A percentile compares a stretch with the other conserved stretches of the same genome.
These are phyloP conservation scores for Russula sp. DNA, from an alignment of 768 basidiomycete genomes.

Conservation along the genomic window DNA sequence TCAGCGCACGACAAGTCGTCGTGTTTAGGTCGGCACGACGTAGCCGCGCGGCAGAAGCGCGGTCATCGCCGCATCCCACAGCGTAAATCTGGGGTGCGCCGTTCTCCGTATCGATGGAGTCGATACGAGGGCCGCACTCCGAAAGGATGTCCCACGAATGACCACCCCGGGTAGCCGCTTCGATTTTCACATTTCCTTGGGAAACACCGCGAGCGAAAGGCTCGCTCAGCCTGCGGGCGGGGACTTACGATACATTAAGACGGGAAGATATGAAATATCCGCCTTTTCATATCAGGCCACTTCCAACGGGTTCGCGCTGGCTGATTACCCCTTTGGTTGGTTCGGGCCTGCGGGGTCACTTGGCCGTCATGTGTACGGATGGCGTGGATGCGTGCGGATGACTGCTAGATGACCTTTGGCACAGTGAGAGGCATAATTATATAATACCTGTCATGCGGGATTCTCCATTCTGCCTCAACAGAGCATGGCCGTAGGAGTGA, in stretches of 20 bases:
- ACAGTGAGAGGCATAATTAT: not conserved
- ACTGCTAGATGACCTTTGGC: not conserved
- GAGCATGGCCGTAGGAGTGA: not conserved
- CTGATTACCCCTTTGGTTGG: conserved; percentile 9
- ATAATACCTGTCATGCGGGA: conserved; percentile 2
- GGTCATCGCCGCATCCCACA: conserved; percentile 6
- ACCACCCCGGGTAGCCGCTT: not conserved
- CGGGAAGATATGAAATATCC: conserved; percentile 2
- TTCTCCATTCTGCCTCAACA: conserved; percentile 3
- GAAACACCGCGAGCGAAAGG: not conserved
- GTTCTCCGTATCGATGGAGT: not conserved
- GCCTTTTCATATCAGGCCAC: conserved; percentile 1
- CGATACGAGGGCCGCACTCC: not conserved
- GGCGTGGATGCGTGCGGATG: conserved; percentile 2
- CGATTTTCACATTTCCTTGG: not conserved
- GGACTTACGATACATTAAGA: conserved; percentile 8
- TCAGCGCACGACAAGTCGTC: not conserved
- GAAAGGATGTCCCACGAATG: not conserved
- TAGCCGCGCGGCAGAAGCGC: conserved; percentile 15
- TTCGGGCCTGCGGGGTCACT: conserved; percentile 1
- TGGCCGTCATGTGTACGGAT: not conserved
- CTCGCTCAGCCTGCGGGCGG: not conserved
- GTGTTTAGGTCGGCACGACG: conserved; percentile 1
- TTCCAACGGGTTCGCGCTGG: not conserved
- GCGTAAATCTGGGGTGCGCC: conserved; percentile 9